Evolutionary conservation across 148 eudicot genomes (phyloP), one percentile per base, ranked within the genome.

Genomic region (Cornus florida): DNA sequence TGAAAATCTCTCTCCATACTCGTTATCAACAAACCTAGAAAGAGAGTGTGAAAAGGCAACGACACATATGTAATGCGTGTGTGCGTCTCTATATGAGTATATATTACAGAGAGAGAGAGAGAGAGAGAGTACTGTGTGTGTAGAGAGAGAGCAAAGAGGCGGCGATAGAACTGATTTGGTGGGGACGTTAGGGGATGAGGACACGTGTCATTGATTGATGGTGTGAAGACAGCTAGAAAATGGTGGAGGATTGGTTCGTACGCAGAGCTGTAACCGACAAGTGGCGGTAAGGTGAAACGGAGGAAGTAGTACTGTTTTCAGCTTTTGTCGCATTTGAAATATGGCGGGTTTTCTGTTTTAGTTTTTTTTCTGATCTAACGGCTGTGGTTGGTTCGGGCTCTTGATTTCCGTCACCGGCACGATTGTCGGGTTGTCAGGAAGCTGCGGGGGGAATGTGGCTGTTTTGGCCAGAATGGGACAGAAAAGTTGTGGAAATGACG

Each of bases 1-100:
- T 71, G 84, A n/a, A 50, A 82, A 2, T 76, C 77, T 67, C 74
- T 31, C 77, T 77, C 81, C 84, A 82, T 82, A 60, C 13, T 53
- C 20, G 8, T 8, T 11, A 1, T 10, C 43, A 59, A 31, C 12
- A 24, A 22, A 62, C 20, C 66, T n/a, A 20, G 66, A 7, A 28
- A 12, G 3, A 32, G 33, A 7, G 38, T 13, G 57, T 67, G 10
- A 67, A 16, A 10, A 22, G 9, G 3, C 48, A 10, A 17, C 4
- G 0, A 7, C 20, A n/a, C 19, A 62, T 62, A 6, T 6, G 62
- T 20, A 20, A 62, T 43, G 9, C 24, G 16, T 57, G 62, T 57
- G 62, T 57, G 62, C 20, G 19, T 57, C 3, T 57, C 6, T 65
- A 20, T 65, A 5, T 75, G 23, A 31, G 20, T 13, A 35, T 77